Conservation (phyloP, 1,139 yeast species). For the Yamadazyma dushanensis region DNA sequence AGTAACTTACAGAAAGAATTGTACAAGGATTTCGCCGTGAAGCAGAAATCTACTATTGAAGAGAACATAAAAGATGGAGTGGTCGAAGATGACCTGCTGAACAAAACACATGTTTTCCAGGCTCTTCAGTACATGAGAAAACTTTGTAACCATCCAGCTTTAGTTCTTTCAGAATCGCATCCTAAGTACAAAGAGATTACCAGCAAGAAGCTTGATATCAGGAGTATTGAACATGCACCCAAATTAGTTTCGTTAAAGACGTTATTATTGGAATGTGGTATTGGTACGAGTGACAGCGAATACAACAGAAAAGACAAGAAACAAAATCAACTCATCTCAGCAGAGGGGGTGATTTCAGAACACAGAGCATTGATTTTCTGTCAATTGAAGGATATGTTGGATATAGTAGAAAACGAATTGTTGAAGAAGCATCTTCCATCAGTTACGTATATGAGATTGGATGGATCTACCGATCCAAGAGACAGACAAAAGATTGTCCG, state of each 20-base stretch:
- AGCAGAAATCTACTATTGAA: slow-evolving; percentile 73
- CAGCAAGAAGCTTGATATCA: slow-evolving; percentile 58
- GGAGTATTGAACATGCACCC: slow-evolving; percentile 85
- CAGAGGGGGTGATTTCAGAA: slow-evolving; percentile 83
- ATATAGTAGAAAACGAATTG: slow-evolving; percentile 89
- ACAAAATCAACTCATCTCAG: slow-evolving; percentile 38
- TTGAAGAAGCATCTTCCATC: slow-evolving; percentile 82
- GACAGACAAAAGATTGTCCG: slow-evolving; percentile 90
- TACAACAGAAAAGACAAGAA: slow-evolving; percentile 29
- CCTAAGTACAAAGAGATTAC: slow-evolving; percentile 76
- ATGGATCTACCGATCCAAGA: slow-evolving; percentile 92
- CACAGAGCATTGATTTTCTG: slow-evolving; percentile 96
- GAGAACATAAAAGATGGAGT: slow-evolving; percentile 51
- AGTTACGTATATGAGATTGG: slow-evolving; percentile 92
- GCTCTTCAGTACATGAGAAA: slow-evolving; percentile 97
- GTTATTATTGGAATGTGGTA: slow-evolving; percentile 88
- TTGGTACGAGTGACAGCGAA: slow-evolving; percentile 64
- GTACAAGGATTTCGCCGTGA: slow-evolving; percentile 87
- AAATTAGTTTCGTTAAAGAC: slow-evolving; percentile 82
- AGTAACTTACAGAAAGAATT: slow-evolving; percentile 86
- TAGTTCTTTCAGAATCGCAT: slow-evolving; percentile 82
- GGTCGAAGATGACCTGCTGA: slow-evolving; percentile 44
- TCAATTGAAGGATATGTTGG: slow-evolving; percentile 96
- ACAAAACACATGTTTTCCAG: slow-evolving; percentile 93
- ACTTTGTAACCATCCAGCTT: slow-evolving; percentile 93